Evolutionary conservation across 2,329 filamentous ascomycete species (phyloP).

Genomic region (Ophiosphaerella narmari): DNA sequence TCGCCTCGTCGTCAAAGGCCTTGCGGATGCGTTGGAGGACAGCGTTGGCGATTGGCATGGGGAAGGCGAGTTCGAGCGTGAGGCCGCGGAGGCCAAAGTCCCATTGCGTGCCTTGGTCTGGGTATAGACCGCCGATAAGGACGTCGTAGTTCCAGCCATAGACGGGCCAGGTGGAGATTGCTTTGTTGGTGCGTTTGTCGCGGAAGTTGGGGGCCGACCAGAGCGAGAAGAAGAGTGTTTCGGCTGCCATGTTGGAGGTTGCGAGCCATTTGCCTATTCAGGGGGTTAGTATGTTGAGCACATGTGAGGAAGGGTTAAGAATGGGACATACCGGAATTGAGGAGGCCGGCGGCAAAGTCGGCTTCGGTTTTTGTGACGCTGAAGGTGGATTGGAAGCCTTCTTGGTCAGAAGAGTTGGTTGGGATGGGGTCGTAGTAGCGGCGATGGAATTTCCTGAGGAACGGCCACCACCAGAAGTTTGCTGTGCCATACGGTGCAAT

Average conservation of each 20-base stretch:
- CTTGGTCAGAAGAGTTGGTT: slow-evolving; percentile 47
- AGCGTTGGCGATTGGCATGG: slow-evolving; percentile 55
- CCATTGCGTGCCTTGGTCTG: slow-evolving; percentile 56
- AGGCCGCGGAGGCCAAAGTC: slow-evolving; percentile 55
- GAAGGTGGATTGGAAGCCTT: slow-evolving; percentile 60
- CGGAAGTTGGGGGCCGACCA: slow-evolving; percentile 60
- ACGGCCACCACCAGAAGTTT: slow-evolving; percentile 62
- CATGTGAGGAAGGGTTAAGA: no score
- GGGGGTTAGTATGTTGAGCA: not conserved
- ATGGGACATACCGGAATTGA: slow-evolving; percentile 48
- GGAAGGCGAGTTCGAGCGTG: slow-evolving; percentile 59
- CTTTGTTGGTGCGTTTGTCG: slow-evolving; percentile 54
- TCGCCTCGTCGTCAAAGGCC: slow-evolving; percentile 55
- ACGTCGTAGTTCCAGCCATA: slow-evolving; percentile 61
- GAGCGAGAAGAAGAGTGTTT: slow-evolving; percentile 55
- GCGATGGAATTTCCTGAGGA: slow-evolving; percentile 57
- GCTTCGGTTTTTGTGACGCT: slow-evolving; percentile 55
- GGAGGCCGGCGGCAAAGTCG: slow-evolving; percentile 46
- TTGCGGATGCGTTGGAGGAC: slow-evolving; percentile 56
- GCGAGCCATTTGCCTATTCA: slow-evolving; percentile 47
- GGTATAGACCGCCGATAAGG: slow-evolving; percentile 57
- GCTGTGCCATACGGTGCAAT: slow-evolving; percentile 58
- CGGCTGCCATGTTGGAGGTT: slow-evolving; percentile 56
- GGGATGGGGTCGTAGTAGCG: slow-evolving; percentile 58
- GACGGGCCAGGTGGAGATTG: slow-evolving; percentile 55